Conservation (phyloP, 345 rosid species). For the Lepidium africanum region DNA sequence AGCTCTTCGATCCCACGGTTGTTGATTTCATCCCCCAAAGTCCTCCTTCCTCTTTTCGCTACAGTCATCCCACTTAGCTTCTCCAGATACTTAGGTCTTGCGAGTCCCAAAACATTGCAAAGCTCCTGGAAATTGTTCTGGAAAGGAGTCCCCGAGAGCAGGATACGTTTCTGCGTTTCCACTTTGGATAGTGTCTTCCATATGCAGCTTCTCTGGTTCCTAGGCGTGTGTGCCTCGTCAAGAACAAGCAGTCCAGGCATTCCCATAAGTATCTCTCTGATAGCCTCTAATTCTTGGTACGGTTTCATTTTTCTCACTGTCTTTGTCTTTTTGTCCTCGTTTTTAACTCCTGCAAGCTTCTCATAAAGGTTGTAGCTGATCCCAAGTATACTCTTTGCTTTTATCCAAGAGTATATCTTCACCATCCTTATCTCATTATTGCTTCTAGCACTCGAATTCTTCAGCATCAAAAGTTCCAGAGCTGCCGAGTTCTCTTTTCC, state of each 20-base stretch:
- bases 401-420: slow-evolving; percentile 63
- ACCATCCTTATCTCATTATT: slow-evolving; percentile 29
- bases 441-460: neutral
- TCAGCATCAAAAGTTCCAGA: neutral
- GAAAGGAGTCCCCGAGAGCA: slow-evolving; percentile 84
- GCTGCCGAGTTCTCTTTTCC: slow-evolving; percentile 39
- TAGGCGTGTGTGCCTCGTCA: slow-evolving; percentile 79
- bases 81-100: slow-evolving; percentile 25
- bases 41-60: slow-evolving; percentile 3
- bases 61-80: slow-evolving; percentile 28
- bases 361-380: slow-evolving; percentile 56
- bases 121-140: slow-evolving; percentile 81
- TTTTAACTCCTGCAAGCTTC: slow-evolving; percentile 40
- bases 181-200: slow-evolving; percentile 53
- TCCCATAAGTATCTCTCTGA: slow-evolving; percentile 38
- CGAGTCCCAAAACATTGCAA: slow-evolving; percentile 28
- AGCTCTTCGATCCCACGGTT: slow-evolving; percentile 26
- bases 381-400: slow-evolving; percentile 43
- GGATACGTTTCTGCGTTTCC: slow-evolving; percentile 49
- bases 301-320: neutral
- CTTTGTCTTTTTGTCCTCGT: slow-evolving; percentile 14
- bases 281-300: slow-evolving; percentile 10
- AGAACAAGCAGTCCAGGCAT: slow-evolving; percentile 50
- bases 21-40: slow-evolving; percentile 6
- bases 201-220: slow-evolving; percentile 47